A percentile compares a stretch with the other conserved stretches of the same genome.
Evolutionary conservation across 768 basidiomycete genomes (phyloP).

Genomic region (Trametes sanguinea): DNA sequence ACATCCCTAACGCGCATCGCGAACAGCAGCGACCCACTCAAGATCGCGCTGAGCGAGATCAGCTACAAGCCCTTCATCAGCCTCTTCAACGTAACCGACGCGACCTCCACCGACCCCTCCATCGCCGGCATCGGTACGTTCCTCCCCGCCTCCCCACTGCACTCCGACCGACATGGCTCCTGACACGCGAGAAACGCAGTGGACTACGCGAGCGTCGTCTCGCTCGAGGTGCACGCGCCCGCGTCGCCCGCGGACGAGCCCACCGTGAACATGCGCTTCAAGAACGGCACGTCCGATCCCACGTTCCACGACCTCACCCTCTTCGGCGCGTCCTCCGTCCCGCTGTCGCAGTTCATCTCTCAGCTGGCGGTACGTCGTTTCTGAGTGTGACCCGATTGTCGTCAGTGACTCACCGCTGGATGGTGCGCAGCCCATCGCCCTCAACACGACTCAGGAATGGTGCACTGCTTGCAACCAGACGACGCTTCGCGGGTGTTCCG

Average conservation of each 20-base stretch:
- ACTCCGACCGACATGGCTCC: neutral
- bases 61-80: constrained; percentile 80
- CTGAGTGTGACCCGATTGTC: neutral
- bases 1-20: constrained; percentile 52
- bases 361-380: constrained; percentile 15
- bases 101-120: constrained; percentile 48
- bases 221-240: constrained; percentile 55
- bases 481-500: constrained; percentile 53
- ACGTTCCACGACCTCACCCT: constrained; percentile 47
- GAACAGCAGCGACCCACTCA: constrained; percentile 50
- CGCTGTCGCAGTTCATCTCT: constrained; percentile 52
- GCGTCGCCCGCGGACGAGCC: constrained; percentile 42
- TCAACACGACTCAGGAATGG: constrained; percentile 58
- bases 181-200: constrained; percentile 38
- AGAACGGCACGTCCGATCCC: constrained; percentile 58
- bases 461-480: constrained; percentile 59
- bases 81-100: constrained; percentile 74
- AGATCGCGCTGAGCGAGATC: constrained; percentile 58
- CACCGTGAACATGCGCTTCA: constrained; percentile 62
- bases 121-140: constrained; percentile 60
- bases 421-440: constrained; percentile 40
- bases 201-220: constrained; percentile 61
- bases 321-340: constrained; percentile 33
- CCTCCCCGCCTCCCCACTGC: neutral
- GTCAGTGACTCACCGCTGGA: neutral